These are phyloP conservation scores for Fraxinus pennsylvanica DNA, from an alignment of 257 asterid species.

Conservation along the genomic window DNA sequence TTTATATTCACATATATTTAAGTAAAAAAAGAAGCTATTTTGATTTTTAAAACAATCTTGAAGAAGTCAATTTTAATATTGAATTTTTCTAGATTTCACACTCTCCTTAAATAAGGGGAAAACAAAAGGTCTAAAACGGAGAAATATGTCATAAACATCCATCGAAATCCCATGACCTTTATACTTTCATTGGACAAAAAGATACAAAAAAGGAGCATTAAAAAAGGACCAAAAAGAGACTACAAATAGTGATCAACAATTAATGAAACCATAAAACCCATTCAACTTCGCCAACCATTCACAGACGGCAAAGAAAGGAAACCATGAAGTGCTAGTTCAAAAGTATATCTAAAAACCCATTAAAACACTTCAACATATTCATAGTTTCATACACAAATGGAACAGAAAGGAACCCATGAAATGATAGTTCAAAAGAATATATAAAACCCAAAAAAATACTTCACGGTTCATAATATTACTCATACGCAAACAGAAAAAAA, in stretches of 20 bases:
- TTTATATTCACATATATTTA: background rate
- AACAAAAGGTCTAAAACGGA: background rate
- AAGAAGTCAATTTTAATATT: background rate
- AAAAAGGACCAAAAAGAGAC: background rate
- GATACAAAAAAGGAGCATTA: background rate
- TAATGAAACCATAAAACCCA: constrained; percentile 1
- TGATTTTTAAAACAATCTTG: background rate
- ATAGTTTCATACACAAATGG: background rate
- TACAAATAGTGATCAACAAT: background rate
- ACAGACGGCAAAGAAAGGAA: constrained; percentile 5
- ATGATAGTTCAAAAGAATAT: background rate
- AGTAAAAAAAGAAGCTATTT: background rate
- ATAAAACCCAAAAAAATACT: background rate
- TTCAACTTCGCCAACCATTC: constrained; percentile 1
- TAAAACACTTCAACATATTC: background rate
- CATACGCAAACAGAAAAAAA: background rate
- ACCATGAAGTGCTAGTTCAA: background rate
- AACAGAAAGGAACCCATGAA: background rate
- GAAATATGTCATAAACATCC: background rate
- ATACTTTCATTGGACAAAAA: background rate
- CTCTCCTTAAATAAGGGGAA: background rate
- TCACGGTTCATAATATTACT: background rate
- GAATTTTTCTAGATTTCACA: background rate
- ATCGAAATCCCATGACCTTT: background rate
- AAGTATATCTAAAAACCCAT: background rate